Evolutionary conservation across 306 rosid genomes (phyloP).

Genomic region (Glycine soja): DNA sequence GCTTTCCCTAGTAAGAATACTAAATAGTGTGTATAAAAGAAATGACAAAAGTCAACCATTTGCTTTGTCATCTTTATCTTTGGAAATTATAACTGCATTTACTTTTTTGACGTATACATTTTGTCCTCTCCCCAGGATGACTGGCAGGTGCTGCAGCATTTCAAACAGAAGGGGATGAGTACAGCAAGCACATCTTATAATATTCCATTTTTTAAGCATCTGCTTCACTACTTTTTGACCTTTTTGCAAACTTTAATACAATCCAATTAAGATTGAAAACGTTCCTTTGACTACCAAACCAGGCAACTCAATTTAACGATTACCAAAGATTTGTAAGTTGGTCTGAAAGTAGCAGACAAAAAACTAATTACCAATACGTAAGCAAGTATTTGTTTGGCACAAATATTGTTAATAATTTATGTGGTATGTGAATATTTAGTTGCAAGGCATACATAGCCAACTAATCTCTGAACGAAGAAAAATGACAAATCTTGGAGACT

Average conservation of each 20-base stretch:
- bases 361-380: conserved; percentile 3
- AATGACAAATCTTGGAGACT: conserved; percentile 3
- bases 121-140: conserved; percentile 32
- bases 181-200: conserved; percentile 19
- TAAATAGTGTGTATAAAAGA: conserved; percentile 16
- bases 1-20: conserved; percentile 9
- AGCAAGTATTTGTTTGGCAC: conserved; percentile 19
- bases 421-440: conserved; percentile 7
- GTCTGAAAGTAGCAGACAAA: conserved; percentile 3
- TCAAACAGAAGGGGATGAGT: conserved; percentile 38
- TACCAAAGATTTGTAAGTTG: neutral
- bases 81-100: conserved; percentile 24
- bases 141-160: conserved; percentile 48
- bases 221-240: conserved; percentile 13
- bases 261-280: conserved; percentile 13
- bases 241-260: conserved; percentile 10
- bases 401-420: neutral
- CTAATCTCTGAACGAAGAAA: conserved; percentile 41
- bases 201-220: conserved; percentile 12
- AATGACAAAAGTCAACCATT: conserved; percentile 32
- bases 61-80: conserved; percentile 34
- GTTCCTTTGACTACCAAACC: conserved; percentile 21
- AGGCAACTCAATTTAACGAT: conserved; percentile 33
- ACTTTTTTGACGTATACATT: conserved; percentile 33
- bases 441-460: conserved; percentile 22